A percentile compares a stretch with the other conserved stretches of the same genome.
These are phyloP conservation scores for Claviceps humidiphila DNA, from an alignment of 2,329 filamentous ascomycete genomes.

Conservation along the genomic window DNA sequence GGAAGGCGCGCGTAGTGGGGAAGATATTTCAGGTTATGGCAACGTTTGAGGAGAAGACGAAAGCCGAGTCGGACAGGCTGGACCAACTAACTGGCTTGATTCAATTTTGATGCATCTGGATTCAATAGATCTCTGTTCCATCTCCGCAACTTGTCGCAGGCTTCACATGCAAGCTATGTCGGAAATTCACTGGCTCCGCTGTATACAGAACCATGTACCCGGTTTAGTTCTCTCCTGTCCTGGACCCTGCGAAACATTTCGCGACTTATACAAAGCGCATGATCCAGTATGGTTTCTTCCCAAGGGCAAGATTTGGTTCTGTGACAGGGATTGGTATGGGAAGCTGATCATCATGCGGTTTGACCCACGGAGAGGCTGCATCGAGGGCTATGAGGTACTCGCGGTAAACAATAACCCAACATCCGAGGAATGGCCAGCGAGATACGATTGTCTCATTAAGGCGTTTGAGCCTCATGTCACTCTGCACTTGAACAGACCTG, in stretches of 20 bases:
- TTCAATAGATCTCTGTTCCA: too few relatives aligned
- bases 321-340: slow-evolving; percentile 58
- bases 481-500: too few relatives aligned
- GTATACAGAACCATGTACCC: slow-evolving; percentile 58
- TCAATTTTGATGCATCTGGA: too few relatives aligned
- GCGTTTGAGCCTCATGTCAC: too few relatives aligned
- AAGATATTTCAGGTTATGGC: too few relatives aligned
- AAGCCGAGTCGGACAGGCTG: too few relatives aligned
- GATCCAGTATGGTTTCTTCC: slow-evolving; percentile 77
- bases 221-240: slow-evolving; percentile 37
- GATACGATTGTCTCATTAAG: too few relatives aligned
- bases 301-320: slow-evolving; percentile 73
- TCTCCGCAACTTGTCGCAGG: slow-evolving; percentile 18
- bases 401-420: slow-evolving; percentile 44
- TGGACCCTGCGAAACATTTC: slow-evolving; percentile 49
- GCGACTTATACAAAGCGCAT: slow-evolving; percentile 59
- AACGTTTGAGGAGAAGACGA: too few relatives aligned
- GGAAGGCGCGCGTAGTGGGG: too few relatives aligned
- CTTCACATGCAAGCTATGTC: slow-evolving; percentile 46
- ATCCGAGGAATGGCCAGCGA: slow-evolving; percentile 51
- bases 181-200: slow-evolving; percentile 58
- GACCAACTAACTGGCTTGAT: too few relatives aligned
- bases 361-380: slow-evolving; percentile 56
- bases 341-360: slow-evolving; percentile 67
- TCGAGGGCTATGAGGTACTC: slow-evolving; percentile 67